Evolutionary conservation across 2,329 filamentous ascomycete species (phyloP).

Genomic region (Fusarium penzigii): DNA sequence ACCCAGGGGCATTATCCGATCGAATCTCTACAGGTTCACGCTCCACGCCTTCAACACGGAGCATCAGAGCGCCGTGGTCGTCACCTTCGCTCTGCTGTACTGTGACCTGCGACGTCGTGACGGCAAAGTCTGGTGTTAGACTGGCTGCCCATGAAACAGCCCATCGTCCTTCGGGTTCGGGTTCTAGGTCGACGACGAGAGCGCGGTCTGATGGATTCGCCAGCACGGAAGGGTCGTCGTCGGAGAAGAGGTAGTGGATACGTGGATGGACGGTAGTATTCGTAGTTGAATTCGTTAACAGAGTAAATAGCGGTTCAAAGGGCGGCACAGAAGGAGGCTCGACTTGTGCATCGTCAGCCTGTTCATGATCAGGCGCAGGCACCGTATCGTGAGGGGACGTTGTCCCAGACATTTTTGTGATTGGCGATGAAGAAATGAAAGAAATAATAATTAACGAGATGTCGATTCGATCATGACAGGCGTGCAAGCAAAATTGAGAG

Average conservation of each 20-base stretch:
- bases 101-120: slow-evolving; percentile 47
- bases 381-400: neutral
- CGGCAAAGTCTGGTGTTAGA: slow-evolving; percentile 72
- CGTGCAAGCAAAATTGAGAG: too few species aligned
- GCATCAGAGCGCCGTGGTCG: slow-evolving; percentile 30
- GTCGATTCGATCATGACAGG: too few species aligned
- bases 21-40: slow-evolving; percentile 36
- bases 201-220: slow-evolving; percentile 53
- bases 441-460: too few species aligned
- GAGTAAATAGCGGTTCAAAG: slow-evolving; percentile 82
- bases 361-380: slow-evolving; percentile 18
- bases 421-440: too few species aligned
- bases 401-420: neutral
- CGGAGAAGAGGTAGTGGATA: slow-evolving; percentile 89
- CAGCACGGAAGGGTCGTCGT: slow-evolving; percentile 81
- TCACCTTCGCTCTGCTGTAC: slow-evolving; percentile 43
- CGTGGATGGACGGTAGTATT: slow-evolving; percentile 79
- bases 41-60: slow-evolving; percentile 41
- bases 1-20: slow-evolving; percentile 28
- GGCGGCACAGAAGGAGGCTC: slow-evolving; percentile 32
- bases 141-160: slow-evolving; percentile 69
- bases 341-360: slow-evolving; percentile 13
- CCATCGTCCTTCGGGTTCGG: slow-evolving; percentile 44
- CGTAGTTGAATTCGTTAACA: slow-evolving; percentile 75
- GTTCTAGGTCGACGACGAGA: slow-evolving; percentile 55